These are phyloP conservation scores for Carex pumila DNA, from an alignment of 176 grass and related monocot genomes.

Conservation along the genomic window DNA sequence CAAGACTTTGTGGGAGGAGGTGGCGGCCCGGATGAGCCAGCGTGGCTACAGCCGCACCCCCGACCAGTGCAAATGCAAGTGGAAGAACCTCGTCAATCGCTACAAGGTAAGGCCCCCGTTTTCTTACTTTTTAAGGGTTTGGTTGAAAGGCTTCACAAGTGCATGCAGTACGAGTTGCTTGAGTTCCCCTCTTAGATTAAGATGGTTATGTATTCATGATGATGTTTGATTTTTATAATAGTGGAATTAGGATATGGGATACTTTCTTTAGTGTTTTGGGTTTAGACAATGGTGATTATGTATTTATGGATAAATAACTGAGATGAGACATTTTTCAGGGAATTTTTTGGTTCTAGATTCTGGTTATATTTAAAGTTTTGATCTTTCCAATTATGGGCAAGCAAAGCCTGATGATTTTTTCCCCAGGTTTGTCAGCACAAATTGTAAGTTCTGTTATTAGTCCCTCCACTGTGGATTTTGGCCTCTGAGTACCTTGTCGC, in stretches of 20 bases:
- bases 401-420: neutral
- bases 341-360: neutral
- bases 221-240: neutral
- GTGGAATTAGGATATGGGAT: neutral
- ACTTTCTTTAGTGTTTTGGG: neutral
- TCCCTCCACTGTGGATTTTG: neutral
- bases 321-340: neutral
- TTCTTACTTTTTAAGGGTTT: neutral
- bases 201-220: neutral
- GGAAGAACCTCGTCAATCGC: slow-evolving; percentile 91
- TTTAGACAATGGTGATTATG: neutral
- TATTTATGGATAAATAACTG: neutral
- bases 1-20: slow-evolving; percentile 76
- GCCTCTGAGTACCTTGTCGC: neutral
- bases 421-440: neutral
- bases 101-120: slow-evolving; percentile 46
- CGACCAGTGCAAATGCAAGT: slow-evolving; percentile 99
- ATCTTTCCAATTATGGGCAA: neutral
- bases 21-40: slow-evolving; percentile 43
- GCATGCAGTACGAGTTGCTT: neutral
- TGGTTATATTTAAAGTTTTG: neutral
- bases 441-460: neutral
- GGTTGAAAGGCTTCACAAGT: neutral
- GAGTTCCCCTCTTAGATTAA: neutral
- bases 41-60: slow-evolving; percentile 60